Percentiles rank a stretch among this genome's conserved stretches.
phyloP scores from a whole-genome alignment of 345 rosid species.

The Acer campestre region DNA sequence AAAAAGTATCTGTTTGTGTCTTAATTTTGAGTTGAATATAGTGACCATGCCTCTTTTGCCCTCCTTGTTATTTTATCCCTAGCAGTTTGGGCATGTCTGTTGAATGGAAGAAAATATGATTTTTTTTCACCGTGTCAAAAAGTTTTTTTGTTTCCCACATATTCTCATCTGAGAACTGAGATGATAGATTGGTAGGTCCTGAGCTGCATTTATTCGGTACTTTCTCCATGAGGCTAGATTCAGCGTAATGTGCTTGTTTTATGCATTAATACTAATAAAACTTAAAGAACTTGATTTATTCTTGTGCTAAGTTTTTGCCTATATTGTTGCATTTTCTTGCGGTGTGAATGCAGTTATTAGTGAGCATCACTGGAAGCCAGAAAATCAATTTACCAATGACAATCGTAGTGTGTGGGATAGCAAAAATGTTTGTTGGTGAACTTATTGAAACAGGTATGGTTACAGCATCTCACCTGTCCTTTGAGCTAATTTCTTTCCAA shows the following conservation, averaged over 20 bases:
- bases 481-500: neutral
- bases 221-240: too few relatives aligned
- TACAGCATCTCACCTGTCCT: neutral
- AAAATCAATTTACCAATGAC: conserved; percentile 80
- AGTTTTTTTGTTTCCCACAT: too few relatives aligned
- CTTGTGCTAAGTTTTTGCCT: neutral
- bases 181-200: too few relatives aligned
- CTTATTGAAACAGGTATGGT: conserved; percentile 82
- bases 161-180: too few relatives aligned
- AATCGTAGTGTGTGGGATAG: conserved; percentile 86
- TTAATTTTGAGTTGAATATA: neutral
- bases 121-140: too few relatives aligned
- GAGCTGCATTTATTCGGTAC: too few relatives aligned
- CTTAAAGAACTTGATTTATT: conserved; percentile 8
- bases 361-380: conserved; percentile 80
- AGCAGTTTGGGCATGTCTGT: neutral
- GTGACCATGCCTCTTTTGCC: neutral
- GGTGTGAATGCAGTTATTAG: conserved; percentile 61
- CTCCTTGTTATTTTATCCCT: neutral
- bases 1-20: neutral
- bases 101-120: neutral
- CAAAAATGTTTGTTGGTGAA: conserved; percentile 99
- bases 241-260: neutral
- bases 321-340: neutral
- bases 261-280: neutral